These are phyloP conservation scores for Cladosporium cucumerinum DNA, from an alignment of 2,329 filamentous ascomycete genomes.

Conservation along the genomic window DNA sequence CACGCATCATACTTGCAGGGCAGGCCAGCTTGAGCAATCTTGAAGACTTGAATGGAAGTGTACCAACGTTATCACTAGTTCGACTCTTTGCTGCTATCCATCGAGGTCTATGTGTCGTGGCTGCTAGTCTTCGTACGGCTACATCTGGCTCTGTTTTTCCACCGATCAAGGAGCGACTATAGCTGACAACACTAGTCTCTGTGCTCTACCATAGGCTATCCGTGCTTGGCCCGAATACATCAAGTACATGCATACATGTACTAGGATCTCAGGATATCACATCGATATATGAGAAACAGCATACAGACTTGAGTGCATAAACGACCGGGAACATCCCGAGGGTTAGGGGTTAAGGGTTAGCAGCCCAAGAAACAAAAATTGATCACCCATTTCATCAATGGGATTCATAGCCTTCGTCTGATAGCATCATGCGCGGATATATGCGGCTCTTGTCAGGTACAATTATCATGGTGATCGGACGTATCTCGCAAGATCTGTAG, in stretches of 20 bases:
- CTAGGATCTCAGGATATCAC: too few species aligned
- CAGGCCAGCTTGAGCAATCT: not conserved
- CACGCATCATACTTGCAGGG: not conserved
- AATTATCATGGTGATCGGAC: not conserved
- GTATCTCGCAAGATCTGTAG: too few species aligned
- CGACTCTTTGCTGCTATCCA: not conserved
- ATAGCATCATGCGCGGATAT: not conserved
- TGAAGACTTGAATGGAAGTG: not conserved
- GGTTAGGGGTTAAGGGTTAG: not conserved
- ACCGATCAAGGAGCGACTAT: not conserved
- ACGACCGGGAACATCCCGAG: fast-evolving
- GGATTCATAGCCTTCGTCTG: fast-evolving
- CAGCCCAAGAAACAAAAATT: not conserved
- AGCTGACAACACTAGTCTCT: not conserved
- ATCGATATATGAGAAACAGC: too few species aligned
- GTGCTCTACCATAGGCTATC: not conserved
- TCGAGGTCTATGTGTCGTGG: not conserved
- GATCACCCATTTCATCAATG: not conserved
- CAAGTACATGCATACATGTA: too few species aligned
- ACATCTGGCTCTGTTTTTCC: not conserved
- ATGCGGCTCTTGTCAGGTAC: not conserved
- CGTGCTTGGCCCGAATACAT: not conserved
- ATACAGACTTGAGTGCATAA: not conserved
- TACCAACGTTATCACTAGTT: not conserved
- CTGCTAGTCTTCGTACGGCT: not conserved